Percentiles rank a stretch among this genome's conserved stretches.
Evolutionary conservation across 1,284 basidiomycete genomes (phyloP).

Genomic region (Psilocybe mexicana): DNA sequence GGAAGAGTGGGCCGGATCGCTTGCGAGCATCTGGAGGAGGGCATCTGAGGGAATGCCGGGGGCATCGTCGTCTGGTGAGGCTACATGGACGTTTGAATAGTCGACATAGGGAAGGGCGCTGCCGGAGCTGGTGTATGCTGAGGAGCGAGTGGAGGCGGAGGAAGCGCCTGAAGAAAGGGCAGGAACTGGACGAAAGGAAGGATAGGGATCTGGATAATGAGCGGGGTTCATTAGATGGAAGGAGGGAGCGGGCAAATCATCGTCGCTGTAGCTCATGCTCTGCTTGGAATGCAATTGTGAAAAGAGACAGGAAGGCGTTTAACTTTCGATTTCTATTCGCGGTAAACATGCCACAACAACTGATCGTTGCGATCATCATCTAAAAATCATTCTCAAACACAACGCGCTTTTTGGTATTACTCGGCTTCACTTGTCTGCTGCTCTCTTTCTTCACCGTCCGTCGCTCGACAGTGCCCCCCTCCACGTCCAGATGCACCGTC

Average conservation of each 20-base stretch:
- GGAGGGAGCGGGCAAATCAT: constrained; percentile 24
- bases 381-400: constrained; percentile 61
- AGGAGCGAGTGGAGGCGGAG: constrained; percentile 71
- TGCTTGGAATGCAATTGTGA: background rate
- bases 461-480: constrained; percentile 88
- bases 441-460: constrained; percentile 46
- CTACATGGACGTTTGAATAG: constrained; percentile 64
- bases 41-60: constrained; percentile 65
- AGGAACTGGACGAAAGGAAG: constrained; percentile 49
- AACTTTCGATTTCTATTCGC: background rate
- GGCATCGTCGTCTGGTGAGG: constrained; percentile 57
- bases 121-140: constrained; percentile 71
- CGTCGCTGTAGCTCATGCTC: constrained; percentile 8
- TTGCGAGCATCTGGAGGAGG: constrained; percentile 58
- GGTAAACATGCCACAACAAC: constrained; percentile 19
- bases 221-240: constrained; percentile 53
- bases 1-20: constrained; percentile 47
- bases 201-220: constrained; percentile 57
- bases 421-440: constrained; percentile 2
- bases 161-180: constrained; percentile 61
- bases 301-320: background rate
- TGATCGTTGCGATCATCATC: constrained; percentile 18
- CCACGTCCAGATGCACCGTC: constrained; percentile 90
- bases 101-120: constrained; percentile 59
- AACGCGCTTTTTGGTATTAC: constrained; percentile 50